A percentile compares a stretch with the other conserved stretches of the same genome.
Conservation (phyloP, 768 basidiomycete genomes). For the Pleurotus djamor region DNA sequence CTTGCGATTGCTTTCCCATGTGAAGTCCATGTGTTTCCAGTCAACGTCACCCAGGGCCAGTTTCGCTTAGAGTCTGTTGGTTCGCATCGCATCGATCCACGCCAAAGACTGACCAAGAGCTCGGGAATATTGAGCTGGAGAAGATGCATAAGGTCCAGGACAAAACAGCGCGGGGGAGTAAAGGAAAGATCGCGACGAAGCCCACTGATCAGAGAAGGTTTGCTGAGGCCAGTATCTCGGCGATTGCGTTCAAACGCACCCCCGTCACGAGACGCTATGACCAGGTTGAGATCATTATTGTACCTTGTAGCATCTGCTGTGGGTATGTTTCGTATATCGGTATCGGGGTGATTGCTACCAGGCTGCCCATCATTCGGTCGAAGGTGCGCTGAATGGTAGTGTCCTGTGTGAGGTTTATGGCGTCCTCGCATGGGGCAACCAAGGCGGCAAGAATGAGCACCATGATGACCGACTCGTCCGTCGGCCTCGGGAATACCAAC, state of each 20-base stretch:
- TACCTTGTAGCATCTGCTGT: slow-evolving; percentile 22
- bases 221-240: slow-evolving; percentile 28
- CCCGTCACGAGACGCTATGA: slow-evolving; percentile 15
- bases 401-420: slow-evolving; percentile 19
- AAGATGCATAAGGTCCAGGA: slow-evolving; percentile 32
- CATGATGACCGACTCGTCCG: slow-evolving; percentile 26
- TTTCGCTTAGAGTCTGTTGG: too few species aligned
- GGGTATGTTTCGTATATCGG: slow-evolving; percentile 22
- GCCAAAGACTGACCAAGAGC: too few species aligned
- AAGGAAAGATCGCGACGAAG: slow-evolving; percentile 16
- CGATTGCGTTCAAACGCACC: slow-evolving; percentile 16
- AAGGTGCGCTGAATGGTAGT: slow-evolving; percentile 30
- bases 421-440: slow-evolving; percentile 27
- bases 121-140: too few species aligned
- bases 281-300: slow-evolving; percentile 1
- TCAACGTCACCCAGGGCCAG: too few species aligned
- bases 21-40: too few species aligned
- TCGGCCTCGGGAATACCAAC: slow-evolving; percentile 21
- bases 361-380: slow-evolving; percentile 20
- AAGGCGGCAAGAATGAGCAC: slow-evolving; percentile 28
- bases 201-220: slow-evolving; percentile 26
- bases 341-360: slow-evolving; percentile 18
- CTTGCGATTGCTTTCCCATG: too few species aligned
- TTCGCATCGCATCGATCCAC: too few species aligned
- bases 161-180: slow-evolving; percentile 21